These are phyloP conservation scores for Aspergillus ochraceus DNA, from an alignment of 2,329 filamentous ascomycete species.

Conservation along the genomic window DNA sequence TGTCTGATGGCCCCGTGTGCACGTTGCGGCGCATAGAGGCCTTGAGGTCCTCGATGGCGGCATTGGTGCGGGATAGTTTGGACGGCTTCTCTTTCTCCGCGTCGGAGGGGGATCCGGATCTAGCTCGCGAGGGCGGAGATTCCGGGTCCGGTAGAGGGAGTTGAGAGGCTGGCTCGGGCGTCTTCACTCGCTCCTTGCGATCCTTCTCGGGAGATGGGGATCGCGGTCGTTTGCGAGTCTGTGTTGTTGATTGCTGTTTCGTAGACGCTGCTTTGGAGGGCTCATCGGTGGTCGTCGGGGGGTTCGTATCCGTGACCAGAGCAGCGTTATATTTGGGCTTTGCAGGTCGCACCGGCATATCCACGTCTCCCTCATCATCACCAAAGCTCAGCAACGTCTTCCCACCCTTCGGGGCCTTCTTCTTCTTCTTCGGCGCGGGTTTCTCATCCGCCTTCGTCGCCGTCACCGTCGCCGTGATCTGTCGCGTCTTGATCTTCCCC, in stretches of 20 bases:
- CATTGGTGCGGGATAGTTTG: constrained; percentile 43
- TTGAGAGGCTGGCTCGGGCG: constrained; percentile 44
- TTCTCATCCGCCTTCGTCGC: constrained; percentile 29
- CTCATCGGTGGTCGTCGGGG: constrained; percentile 10
- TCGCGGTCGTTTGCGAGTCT: constrained; percentile 31
- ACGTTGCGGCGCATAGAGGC: constrained; percentile 49
- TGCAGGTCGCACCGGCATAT: constrained; percentile 36
- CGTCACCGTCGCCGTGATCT: constrained; percentile 31
- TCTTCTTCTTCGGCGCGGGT: constrained; percentile 41
- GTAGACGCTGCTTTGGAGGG: background rate
- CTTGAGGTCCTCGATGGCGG: constrained; percentile 47
- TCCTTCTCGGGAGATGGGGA: constrained; percentile 34
- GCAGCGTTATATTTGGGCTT: constrained; percentile 52
- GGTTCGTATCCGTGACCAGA: constrained; percentile 39
- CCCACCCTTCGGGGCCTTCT: constrained; percentile 40
- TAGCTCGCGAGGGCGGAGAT: constrained; percentile 35
- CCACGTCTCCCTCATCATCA: constrained; percentile 42
- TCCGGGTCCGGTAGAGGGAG: constrained; percentile 48
- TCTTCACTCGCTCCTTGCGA: constrained; percentile 36
- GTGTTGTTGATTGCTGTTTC: constrained; percentile 13
- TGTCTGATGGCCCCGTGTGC: constrained; percentile 31
- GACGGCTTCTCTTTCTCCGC: constrained; percentile 30
- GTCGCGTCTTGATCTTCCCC: constrained; percentile 46
- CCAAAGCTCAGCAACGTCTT: constrained; percentile 51
- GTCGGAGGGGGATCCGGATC: constrained; percentile 23